A percentile compares a stretch with the other conserved stretches of the same genome.
Evolutionary conservation across 2,329 filamentous ascomycete genomes (phyloP).

Genomic region (Sarocladium kiliense): DNA sequence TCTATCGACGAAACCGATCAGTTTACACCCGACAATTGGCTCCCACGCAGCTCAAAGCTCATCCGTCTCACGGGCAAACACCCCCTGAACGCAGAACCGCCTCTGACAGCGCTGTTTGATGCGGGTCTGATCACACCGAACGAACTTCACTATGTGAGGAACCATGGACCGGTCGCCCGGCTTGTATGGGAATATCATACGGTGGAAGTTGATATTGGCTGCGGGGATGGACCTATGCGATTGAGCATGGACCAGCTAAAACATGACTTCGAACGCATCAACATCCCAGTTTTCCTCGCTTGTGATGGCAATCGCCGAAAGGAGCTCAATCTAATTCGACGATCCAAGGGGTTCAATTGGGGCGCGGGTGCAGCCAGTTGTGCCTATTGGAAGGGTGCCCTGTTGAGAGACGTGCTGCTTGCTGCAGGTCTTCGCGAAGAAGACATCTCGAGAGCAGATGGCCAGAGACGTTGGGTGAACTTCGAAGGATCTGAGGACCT

Average conservation of each 20-base stretch:
- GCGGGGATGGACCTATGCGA: slow-evolving; percentile 35
- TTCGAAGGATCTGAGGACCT: slow-evolving; percentile 33
- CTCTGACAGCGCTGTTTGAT: slow-evolving; percentile 17
- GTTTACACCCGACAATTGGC: slow-evolving; percentile 17
- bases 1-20: background rate
- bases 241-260: slow-evolving; percentile 32
- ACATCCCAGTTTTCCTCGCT: slow-evolving; percentile 39
- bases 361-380: slow-evolving; percentile 40
- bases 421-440: slow-evolving; percentile 29
- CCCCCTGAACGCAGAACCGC: slow-evolving; percentile 47
- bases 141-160: slow-evolving; percentile 39
- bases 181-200: slow-evolving; percentile 27
- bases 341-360: slow-evolving; percentile 43
- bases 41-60: slow-evolving; percentile 36
- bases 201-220: slow-evolving; percentile 36
- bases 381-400: slow-evolving; percentile 41
- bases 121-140: slow-evolving; percentile 37
- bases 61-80: slow-evolving; percentile 34
- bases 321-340: slow-evolving; percentile 34
- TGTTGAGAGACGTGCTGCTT: slow-evolving; percentile 36
- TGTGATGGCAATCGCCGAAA: slow-evolving; percentile 42
- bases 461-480: slow-evolving; percentile 16
- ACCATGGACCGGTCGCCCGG: slow-evolving; percentile 43
- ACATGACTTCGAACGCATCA: slow-evolving; percentile 34
- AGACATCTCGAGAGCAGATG: slow-evolving; percentile 21